These are phyloP conservation scores for Aspergillus calidoustus DNA, from an alignment of 2,329 filamentous ascomycete genomes.

Conservation along the genomic window DNA sequence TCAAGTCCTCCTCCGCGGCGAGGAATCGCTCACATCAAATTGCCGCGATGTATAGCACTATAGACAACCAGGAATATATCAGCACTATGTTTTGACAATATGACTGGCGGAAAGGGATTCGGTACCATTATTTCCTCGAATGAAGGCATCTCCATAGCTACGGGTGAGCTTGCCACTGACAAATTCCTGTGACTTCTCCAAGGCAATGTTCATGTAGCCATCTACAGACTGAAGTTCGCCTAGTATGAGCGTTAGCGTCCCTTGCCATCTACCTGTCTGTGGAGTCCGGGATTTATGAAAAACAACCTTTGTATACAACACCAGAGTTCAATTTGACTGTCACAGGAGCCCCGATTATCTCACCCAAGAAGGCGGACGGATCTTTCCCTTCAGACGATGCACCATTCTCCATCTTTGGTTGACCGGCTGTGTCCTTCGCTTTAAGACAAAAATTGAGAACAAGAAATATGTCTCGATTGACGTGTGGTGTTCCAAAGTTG, in stretches of 20 bases:
- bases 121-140: conserved; percentile 92
- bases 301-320: conserved; percentile 89
- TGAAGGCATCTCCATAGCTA: conserved; percentile 91
- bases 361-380: conserved; percentile 87
- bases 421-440: neutral
- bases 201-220: conserved; percentile 99
- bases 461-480: neutral
- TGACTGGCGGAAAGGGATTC: conserved; percentile 5
- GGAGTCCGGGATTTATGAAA: neutral
- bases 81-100: neutral
- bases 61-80: neutral
- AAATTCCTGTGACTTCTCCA: conserved; percentile 93
- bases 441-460: neutral
- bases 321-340: conserved; percentile 99
- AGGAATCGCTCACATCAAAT: conserved; percentile 25
- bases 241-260: conserved; percentile 44
- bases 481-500: neutral
- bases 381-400: conserved; percentile 76
- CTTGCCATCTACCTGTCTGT: neutral
- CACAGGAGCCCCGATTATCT: conserved; percentile 92
- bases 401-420: conserved; percentile 72
- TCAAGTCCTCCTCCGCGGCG: neutral
- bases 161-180: conserved; percentile 82
- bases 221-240: conserved; percentile 96
- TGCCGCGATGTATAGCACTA: conserved; percentile 48